A percentile compares a stretch with the other conserved stretches of the same genome.
These are phyloP conservation scores for Lindgomyces ingoldianus DNA, from an alignment of 495 filamentous ascomycete species.

Conservation along the genomic window DNA sequence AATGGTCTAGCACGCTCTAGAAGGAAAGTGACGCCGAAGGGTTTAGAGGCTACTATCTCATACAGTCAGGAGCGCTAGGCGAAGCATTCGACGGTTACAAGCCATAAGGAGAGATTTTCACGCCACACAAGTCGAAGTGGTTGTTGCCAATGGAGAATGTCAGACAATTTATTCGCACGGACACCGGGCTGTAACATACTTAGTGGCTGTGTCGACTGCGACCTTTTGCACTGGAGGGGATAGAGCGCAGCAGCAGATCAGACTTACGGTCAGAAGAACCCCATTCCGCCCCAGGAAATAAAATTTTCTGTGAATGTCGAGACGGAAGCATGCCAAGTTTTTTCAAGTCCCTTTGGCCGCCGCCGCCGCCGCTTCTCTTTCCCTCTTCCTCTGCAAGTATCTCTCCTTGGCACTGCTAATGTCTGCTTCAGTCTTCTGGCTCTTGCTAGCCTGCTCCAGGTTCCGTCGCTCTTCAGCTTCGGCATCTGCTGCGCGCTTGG, in stretches of 20 bases:
- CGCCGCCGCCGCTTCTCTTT: slow-evolving; percentile 47
- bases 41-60: slow-evolving; percentile 23
- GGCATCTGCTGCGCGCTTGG: slow-evolving; percentile 71
- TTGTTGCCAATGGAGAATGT: slow-evolving; percentile 23
- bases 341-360: slow-evolving; percentile 19
- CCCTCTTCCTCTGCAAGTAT: slow-evolving; percentile 79
- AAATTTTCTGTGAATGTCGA: too few species aligned
- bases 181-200: slow-evolving; percentile 8
- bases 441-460: slow-evolving; percentile 73
- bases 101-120: slow-evolving; percentile 30
- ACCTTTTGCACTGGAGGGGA: too few species aligned
- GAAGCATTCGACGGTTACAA: slow-evolving; percentile 8
- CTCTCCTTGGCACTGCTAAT: slow-evolving; percentile 84
- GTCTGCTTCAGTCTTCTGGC: slow-evolving; percentile 70
- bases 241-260: too few species aligned
- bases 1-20: slow-evolving; percentile 29
- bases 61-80: slow-evolving; percentile 28
- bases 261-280: too few species aligned
- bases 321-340: not conserved
- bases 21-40: slow-evolving; percentile 33
- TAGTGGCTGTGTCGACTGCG: too few species aligned
- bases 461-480: slow-evolving; percentile 70
- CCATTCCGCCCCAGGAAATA: too few species aligned
- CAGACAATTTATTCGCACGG: slow-evolving; percentile 27
- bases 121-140: slow-evolving; percentile 23